These are phyloP conservation scores for Tilletia walkeri DNA, from an alignment of 1,284 basidiomycete species.

Conservation along the genomic window DNA sequence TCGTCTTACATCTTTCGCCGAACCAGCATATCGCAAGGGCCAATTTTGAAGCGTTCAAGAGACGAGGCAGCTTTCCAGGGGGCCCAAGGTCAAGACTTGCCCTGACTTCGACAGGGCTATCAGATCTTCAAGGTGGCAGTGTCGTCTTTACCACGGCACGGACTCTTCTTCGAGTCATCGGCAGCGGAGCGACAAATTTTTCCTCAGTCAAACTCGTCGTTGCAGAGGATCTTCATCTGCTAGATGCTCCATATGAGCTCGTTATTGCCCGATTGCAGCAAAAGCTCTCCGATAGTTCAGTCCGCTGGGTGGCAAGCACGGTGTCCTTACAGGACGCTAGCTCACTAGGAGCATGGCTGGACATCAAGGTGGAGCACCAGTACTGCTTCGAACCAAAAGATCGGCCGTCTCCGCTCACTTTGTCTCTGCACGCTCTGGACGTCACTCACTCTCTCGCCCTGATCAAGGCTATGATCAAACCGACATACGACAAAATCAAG, in stretches of 20 bases:
- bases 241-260: slow-evolving; percentile 81
- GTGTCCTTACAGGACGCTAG: slow-evolving; percentile 76
- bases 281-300: not conserved
- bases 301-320: slow-evolving; percentile 74
- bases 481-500: slow-evolving; percentile 65
- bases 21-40: not conserved
- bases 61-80: not conserved
- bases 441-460: slow-evolving; percentile 81
- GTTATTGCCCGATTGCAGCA: slow-evolving; percentile 61
- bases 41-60: slow-evolving; percentile 4
- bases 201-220: slow-evolving; percentile 67
- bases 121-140: slow-evolving; percentile 18
- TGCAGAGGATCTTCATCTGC: slow-evolving; percentile 80
- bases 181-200: slow-evolving; percentile 48
- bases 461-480: slow-evolving; percentile 89
- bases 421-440: slow-evolving; percentile 74
- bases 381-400: slow-evolving; percentile 80
- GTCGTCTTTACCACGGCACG: slow-evolving; percentile 57
- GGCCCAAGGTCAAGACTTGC: slow-evolving; percentile 13
- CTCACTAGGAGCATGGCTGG: slow-evolving; percentile 80
- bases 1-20: not conserved
- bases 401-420: slow-evolving; percentile 74
- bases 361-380: slow-evolving; percentile 64
- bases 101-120: not conserved
- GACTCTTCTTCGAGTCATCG: slow-evolving; percentile 41